Percentiles rank a stretch among this genome's conserved stretches.
Conservation (phyloP, 345 rosid species). For the Gossypium arboreum region DNA sequence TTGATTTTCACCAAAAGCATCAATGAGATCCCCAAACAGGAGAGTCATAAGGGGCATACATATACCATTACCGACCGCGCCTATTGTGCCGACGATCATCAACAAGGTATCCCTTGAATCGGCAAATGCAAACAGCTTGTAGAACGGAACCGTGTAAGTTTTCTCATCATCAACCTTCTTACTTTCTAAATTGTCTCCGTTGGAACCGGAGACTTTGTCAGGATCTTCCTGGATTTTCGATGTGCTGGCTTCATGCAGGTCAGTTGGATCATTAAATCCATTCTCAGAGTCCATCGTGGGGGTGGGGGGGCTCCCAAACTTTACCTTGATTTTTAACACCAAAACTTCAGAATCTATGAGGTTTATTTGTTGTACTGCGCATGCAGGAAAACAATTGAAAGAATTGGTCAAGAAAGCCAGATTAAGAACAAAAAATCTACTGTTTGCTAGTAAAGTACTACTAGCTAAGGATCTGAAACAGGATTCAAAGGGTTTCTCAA, state of each 20-base stretch:
- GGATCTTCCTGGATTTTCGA: slow-evolving; percentile 35
- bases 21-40: slow-evolving; percentile 42
- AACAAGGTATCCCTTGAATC: slow-evolving; percentile 45
- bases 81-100: slow-evolving; percentile 58
- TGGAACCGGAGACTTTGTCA: slow-evolving; percentile 14
- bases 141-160: slow-evolving; percentile 28
- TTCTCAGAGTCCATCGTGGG: slow-evolving; percentile 30
- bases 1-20: slow-evolving; percentile 44
- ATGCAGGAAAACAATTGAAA: slow-evolving; percentile 4
- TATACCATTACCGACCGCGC: slow-evolving; percentile 52
- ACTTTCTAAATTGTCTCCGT: slow-evolving; percentile 26
- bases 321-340: neutral
- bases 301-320: neutral
- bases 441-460: too few species aligned
- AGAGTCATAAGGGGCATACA: slow-evolving; percentile 65
- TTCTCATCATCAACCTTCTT: slow-evolving; percentile 35
- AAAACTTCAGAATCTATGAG: neutral
- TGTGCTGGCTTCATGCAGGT: slow-evolving; percentile 36
- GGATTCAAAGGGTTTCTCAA: neutral
- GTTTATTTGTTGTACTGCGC: neutral
- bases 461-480: neutral
- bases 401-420: neutral
- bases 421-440: neutral
- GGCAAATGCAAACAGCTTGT: slow-evolving; percentile 66
- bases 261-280: slow-evolving; percentile 18